These are phyloP conservation scores for Claviceps pazoutovae DNA, from an alignment of 2,329 filamentous ascomycete genomes.

Conservation along the genomic window DNA sequence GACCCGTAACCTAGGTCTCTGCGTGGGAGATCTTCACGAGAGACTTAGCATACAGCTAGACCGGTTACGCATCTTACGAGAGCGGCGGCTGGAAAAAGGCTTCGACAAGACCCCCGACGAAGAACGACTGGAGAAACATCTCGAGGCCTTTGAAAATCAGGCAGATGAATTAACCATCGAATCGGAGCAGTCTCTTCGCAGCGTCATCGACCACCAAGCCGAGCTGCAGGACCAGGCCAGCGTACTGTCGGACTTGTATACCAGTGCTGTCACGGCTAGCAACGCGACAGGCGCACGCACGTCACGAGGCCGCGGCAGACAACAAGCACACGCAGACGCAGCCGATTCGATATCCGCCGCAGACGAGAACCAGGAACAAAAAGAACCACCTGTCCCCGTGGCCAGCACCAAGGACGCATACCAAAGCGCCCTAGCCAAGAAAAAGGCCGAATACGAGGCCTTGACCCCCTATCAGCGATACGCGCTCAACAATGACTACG, in stretches of 20 bases:
- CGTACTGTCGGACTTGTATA: slow-evolving; percentile 24
- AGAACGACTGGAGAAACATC: slow-evolving; percentile 23
- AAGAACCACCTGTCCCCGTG: slow-evolving; percentile 12
- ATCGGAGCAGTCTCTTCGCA: slow-evolving; percentile 32
- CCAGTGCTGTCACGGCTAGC: slow-evolving; percentile 11
- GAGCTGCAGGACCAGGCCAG: slow-evolving; percentile 34
- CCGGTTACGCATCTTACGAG: slow-evolving; percentile 17
- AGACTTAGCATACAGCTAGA: slow-evolving; percentile 23
- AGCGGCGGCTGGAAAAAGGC: slow-evolving; percentile 24
- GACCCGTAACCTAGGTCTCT: slow-evolving; percentile 27
- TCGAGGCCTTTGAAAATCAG: slow-evolving; percentile 23
- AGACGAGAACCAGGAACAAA: slow-evolving; percentile 5
- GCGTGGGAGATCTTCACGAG: slow-evolving; percentile 37
- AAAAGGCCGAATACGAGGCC: slow-evolving; percentile 27
- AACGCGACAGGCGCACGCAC: slow-evolving; percentile 6
- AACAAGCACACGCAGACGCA: slow-evolving; percentile 5
- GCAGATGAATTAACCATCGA: slow-evolving; percentile 29
- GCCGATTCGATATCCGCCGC: slow-evolving; percentile 5
- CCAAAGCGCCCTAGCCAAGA: slow-evolving; percentile 20
- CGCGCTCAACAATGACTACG: slow-evolving; percentile 43
- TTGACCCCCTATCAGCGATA: slow-evolving; percentile 34
- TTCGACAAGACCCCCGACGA: slow-evolving; percentile 22
- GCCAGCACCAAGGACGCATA: slow-evolving; percentile 20
- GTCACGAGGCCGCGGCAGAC: slow-evolving; percentile 6
- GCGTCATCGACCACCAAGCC: slow-evolving; percentile 33